Base-by-base conservation (phyloP, 108 stramenopile genomes). In the Stephanodiscus minutulus region DNA sequence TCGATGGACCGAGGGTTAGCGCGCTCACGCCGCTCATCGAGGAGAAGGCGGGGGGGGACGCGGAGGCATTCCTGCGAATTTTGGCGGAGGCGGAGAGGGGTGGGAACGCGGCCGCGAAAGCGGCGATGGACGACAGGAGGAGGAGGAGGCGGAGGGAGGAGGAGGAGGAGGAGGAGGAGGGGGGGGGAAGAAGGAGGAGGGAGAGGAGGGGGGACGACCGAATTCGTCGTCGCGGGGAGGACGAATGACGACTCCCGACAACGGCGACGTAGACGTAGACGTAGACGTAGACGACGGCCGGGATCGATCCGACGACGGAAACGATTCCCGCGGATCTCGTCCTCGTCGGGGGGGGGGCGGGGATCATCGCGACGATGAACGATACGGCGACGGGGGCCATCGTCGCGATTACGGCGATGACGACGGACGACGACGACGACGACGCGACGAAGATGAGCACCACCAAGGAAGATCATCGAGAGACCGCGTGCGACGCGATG, bases 1-100 rank as follows among this genome's bases (percentile, higher is more conserved):
- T 93, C 39, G 88, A 92, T 37, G 89, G 88, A 15, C 83, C 79
- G 11, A 20, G 85, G 35, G 58, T 84, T 50, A 86, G 84, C 50
- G 85, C 86, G 13, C 41, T 91, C 44, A 35, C 54, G 18, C 85
- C 85, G 9, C 31, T 76, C 1, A 78, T 91, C 24, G 61, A 70
- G 17, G 77, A 82, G 25, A 52, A 68, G 46, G 79, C 72, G 24
- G 86, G 85, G 3, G 87, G 86, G 13, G 69, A 80, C 63, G 72
- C 65, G 7, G 80, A 86, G 35, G 88, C 70, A 65, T 70, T 91
- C 10, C 73, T 88, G 46, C 36, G 83, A 64, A 89, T 83, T 58
- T 81, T 85, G 49, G 76, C 81, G 20, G 75, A 77, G 6, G n/a
- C n/a, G n/a, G n/a, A n/a, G n/a, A n/a, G n/a, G n/a, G 57, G 81